A percentile compares a stretch with the other conserved stretches of the same genome.
Conservation (phyloP, 2,329 filamentous ascomycete species). For the Fusarium chlamydosporum region DNA sequence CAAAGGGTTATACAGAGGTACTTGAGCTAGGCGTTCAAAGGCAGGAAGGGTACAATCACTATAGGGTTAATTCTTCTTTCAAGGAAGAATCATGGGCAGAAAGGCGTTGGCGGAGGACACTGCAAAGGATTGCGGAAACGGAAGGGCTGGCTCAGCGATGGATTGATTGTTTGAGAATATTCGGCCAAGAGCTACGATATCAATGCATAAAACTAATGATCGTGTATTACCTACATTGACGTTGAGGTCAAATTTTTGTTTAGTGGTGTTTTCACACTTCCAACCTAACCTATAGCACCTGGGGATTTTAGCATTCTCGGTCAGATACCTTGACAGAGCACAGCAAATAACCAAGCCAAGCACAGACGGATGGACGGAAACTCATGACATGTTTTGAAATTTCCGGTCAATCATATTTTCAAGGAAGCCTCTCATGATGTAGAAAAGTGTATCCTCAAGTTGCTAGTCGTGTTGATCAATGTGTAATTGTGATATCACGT, state of each 20-base stretch:
- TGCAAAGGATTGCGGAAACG: conserved; percentile 17
- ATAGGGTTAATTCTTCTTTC: conserved; percentile 26
- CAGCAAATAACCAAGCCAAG: neutral
- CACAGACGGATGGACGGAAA: neutral
- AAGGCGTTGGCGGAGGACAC: conserved; percentile 42
- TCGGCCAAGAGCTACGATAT: conserved; percentile 41
- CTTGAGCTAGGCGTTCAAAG: conserved; percentile 50
- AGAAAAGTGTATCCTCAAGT: conserved; percentile 2
- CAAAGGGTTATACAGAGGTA: conserved; percentile 42
- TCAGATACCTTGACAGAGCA: neutral
- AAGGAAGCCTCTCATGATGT: conserved; percentile 10
- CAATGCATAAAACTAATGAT: conserved; percentile 45
- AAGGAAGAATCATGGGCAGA: conserved; percentile 35
- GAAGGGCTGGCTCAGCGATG: conserved; percentile 29
- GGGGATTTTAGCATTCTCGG: neutral
- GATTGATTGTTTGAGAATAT: conserved; percentile 17
- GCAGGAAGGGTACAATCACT: conserved; percentile 35
- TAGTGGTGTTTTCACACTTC: neutral
- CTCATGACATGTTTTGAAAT: neutral
- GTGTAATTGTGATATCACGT: conserved; percentile 37
- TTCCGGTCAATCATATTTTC: conserved; percentile 12
- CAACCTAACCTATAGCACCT: neutral
- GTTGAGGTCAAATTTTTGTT: neutral
- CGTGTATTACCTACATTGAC: neutral
- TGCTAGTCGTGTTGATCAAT: conserved; percentile 19